phyloP scores from a whole-genome alignment of 2,329 filamentous ascomycete species.

The Botrytis medusae region DNA sequence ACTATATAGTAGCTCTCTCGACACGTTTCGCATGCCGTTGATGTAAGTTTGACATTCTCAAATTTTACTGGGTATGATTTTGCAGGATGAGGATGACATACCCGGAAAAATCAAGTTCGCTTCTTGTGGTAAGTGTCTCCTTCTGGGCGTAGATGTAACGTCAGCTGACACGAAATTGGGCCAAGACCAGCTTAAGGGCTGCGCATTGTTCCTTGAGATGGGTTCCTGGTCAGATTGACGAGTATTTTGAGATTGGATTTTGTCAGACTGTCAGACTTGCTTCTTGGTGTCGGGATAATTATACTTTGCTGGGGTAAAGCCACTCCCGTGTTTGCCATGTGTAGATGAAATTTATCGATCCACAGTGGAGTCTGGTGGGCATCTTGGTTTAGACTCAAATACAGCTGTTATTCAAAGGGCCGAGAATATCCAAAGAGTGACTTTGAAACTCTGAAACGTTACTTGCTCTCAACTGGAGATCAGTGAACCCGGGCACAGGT shows the following conservation, averaged over 20 bases:
- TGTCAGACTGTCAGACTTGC: constrained; percentile 4
- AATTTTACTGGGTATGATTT: constrained; percentile 6
- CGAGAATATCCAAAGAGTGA: background rate
- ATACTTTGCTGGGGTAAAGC: constrained; percentile 1
- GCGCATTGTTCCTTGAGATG: background rate
- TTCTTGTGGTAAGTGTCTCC: background rate
- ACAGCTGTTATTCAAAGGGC: background rate
- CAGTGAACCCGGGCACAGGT: background rate
- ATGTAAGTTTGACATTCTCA: constrained; percentile 4
- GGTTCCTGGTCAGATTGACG: background rate
- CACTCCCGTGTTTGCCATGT: constrained; percentile 4
- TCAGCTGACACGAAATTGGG: constrained; percentile 18
- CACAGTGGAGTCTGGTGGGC: background rate
- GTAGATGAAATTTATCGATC: background rate
- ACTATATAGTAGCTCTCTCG: background rate
- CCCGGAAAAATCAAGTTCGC: constrained; percentile 11
- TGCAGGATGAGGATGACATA: constrained; percentile 15
- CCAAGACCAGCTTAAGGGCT: constrained; percentile 7
- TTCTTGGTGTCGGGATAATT: background rate
- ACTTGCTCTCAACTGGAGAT: background rate
- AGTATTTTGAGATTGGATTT: constrained; percentile 1
- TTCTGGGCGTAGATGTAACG: constrained; percentile 6
- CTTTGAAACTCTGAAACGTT: background rate
- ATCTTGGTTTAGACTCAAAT: background rate
- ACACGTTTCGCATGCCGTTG: constrained; percentile 2